phyloP scores from a whole-genome alignment of 2,329 filamentous ascomycete genomes.

The Cryphonectria carpinicola region DNA sequence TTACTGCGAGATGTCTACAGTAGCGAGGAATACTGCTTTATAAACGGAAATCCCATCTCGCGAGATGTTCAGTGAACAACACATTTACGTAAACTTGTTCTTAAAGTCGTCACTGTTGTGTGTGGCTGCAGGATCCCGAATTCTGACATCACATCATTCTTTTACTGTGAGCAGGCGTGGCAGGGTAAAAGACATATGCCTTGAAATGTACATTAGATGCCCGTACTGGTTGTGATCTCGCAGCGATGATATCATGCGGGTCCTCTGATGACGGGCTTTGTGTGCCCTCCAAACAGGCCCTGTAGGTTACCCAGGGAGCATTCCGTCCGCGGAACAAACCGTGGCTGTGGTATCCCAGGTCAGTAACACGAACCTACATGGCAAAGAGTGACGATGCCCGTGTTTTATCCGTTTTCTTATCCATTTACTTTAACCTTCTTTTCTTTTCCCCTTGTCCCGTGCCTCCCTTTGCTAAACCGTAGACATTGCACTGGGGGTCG shows the following conservation, averaged over 20 bases:
- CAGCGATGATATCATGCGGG: slow-evolving; percentile 16
- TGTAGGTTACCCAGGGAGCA: background rate
- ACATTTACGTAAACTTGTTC: background rate
- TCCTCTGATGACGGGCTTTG: background rate
- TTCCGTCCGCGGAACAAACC: background rate
- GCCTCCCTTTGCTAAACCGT: background rate
- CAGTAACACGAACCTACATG: background rate
- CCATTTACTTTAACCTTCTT: background rate
- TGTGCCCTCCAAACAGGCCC: background rate
- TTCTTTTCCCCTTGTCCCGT: background rate
- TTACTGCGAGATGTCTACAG: background rate
- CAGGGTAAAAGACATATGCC: background rate
- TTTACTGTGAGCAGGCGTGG: background rate
- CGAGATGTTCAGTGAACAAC: background rate
- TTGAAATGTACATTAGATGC: background rate
- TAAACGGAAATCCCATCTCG: too few relatives aligned
- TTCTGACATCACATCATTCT: background rate
- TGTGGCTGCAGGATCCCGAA: background rate
- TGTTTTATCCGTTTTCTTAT: background rate
- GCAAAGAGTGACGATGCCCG: background rate
- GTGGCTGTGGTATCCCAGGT: background rate
- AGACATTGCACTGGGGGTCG: background rate
- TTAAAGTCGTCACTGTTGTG: background rate
- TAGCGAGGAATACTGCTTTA: background rate
- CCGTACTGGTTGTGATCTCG: background rate